Base-by-base conservation (phyloP, 2,329 filamentous ascomycete genomes). In the Exserohilum rostratum region DNA sequence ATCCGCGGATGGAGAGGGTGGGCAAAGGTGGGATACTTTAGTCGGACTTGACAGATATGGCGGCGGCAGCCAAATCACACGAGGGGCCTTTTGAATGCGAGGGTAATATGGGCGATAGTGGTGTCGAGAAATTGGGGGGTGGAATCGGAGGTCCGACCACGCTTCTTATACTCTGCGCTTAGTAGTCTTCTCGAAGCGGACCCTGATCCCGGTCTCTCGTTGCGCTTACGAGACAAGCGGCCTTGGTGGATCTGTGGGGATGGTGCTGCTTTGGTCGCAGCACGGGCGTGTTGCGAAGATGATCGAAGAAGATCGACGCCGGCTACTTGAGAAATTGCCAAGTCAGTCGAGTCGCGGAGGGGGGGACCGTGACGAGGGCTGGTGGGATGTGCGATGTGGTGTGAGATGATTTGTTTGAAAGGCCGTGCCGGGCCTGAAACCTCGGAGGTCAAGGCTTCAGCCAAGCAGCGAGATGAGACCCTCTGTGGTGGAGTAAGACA, bases 361-460 rank as follows among this genome's bases (percentile, higher is more conserved):
- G 45, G 50, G 53, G 46, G 33, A n/a, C n/a, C n/a, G n/a, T n/a
- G 43, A 20, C 34, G 44, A 49, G 45, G 44, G 47, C 37, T 48
- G 39, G 39, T 22, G 52, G 38, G 42, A 31, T 29, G 51, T 42
- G 35, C 43, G 46, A 52, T 30, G 46, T 35, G 45, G 48, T 62
- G 56, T 57, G 54, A 57, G 52, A 55, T 50, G 57, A 66, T 62
- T 61, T 64, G 64, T 64, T 61, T 63, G 56, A 59, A 55, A 56
- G 57, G 50, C 55, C 45, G 64, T 53, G 22, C 50, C 58, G 57
- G 57, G 60, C 47, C 45, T 61, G 63, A 65, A 63, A 64, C 64
- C 48, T 45, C 62, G 62, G 62, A 65, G 65, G 64, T 27, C 58
- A 52, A 60, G 49, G 40, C 55, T 42, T 38, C 56, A 57, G 64